Evolutionary conservation across 257 asterid genomes (phyloP), one percentile per base, ranked within the genome.

Genomic region (Fraxinus americana): DNA sequence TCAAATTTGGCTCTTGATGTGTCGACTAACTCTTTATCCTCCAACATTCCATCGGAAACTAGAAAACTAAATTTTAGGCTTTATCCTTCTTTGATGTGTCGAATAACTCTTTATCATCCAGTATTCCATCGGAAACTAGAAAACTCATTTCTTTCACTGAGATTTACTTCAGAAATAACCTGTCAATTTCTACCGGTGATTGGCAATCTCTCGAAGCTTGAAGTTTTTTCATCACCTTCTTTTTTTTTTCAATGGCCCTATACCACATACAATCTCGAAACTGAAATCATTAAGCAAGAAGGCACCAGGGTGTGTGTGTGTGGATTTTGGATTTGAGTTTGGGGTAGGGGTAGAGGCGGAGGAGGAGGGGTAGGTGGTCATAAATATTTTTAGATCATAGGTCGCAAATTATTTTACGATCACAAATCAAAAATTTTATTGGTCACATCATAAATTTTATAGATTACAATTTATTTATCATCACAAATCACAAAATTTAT

Each of bases 21-120:
- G 27, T 25, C 27, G 27, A 25, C 27, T 25, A 2, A 90, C 79
- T 88, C 4, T 94, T 94, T 43, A 0, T 25, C 27, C 27, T 25
- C 27, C 27, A 25, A 25, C 27, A 25, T 25, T 25, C 27, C 27
- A 25, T 25, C 27, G 27, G 27, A 25, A 25, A 25, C 27, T 25
- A 25, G 27, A 25, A 25, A 25, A 25, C 82, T 7, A 82, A 83
- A 66, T 90, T 94, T 66, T 83, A 71, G 1, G 68, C 81, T 73
- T 73, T 95, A 63, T 73, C 88, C 34, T 83, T 89, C 1, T 80
- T 95, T 0, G 99, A 95, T 75, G 95, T 91, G 2, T 92, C 98
- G 5, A 90, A 91, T 81, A 92, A 95, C 84, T 75, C 97, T 4
- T 86, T 95, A 7, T 89, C 97, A 5, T 98, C 97, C 1, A 12